Conservation (phyloP, 2,329 filamentous ascomycete species). For the Colletotrichum paranaense region DNA sequence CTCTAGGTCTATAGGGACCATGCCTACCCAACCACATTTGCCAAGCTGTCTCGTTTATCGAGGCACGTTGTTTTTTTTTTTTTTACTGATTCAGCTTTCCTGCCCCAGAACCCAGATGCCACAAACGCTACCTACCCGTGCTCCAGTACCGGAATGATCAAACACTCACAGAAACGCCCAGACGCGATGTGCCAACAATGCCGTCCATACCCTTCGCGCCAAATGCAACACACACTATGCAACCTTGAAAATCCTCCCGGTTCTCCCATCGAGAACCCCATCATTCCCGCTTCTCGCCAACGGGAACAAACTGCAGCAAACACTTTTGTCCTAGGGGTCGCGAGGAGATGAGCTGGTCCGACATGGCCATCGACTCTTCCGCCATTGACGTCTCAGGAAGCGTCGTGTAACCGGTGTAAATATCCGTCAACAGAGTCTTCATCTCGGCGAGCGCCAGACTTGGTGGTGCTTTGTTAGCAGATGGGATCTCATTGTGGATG, state of each 20-base stretch:
- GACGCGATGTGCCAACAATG: neutral
- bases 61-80: neutral
- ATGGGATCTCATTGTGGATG: neutral
- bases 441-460: slow-evolving; percentile 73
- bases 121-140: neutral
- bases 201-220: neutral
- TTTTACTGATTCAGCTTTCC: neutral
- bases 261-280: neutral
- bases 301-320: slow-evolving; percentile 60
- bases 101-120: neutral
- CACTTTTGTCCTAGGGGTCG: slow-evolving; percentile 71
- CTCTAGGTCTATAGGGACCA: neutral
- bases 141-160: neutral
- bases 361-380: slow-evolving; percentile 69
- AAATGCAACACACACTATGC: neutral
- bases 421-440: slow-evolving; percentile 71
- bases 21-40: neutral
- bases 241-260: neutral
- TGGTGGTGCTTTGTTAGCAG: slow-evolving; percentile 42
- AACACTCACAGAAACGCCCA: neutral
- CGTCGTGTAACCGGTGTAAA: slow-evolving; percentile 70
- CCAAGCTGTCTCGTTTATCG: neutral
- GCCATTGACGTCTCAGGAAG: slow-evolving; percentile 65
- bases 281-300: slow-evolving; percentile 31
- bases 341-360: slow-evolving; percentile 75